Percentiles rank a stretch among this genome's conserved stretches.
Evolutionary conservation across 352 stramenopile genomes (phyloP).

Genomic region (Halophytophthora batemanensis): DNA sequence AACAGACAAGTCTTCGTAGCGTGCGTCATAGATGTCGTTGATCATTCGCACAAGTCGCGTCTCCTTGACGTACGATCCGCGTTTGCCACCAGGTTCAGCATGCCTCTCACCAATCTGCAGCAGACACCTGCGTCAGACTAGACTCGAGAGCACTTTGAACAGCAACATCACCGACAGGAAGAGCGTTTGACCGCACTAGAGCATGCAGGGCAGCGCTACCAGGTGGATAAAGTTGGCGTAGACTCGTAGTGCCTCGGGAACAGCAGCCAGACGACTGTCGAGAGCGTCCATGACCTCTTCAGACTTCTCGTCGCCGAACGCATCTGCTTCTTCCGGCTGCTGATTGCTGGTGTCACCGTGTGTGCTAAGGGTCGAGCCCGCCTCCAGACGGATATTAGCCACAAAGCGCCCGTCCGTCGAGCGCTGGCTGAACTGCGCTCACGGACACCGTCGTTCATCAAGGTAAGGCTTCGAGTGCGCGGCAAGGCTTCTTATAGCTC

Average conservation of each 20-base stretch:
- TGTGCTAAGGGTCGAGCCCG: background rate
- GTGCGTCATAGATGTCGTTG: slow-evolving; percentile 72
- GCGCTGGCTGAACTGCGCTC: slow-evolving; percentile 47
- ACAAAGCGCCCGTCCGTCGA: slow-evolving; percentile 49
- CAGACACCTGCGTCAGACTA: background rate
- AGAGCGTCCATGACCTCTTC: background rate
- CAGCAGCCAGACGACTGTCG: slow-evolving; percentile 14
- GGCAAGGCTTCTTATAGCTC: too few species aligned
- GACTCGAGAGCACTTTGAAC: background rate
- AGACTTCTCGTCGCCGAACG: background rate
- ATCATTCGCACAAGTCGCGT: slow-evolving; percentile 48
- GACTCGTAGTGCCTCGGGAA: slow-evolving; percentile 18
- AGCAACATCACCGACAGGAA: too few species aligned
- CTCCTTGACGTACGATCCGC: slow-evolving; percentile 38
- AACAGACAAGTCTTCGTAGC: slow-evolving; percentile 28
- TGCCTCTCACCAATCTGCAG: slow-evolving; percentile 18
- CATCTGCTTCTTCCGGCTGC: slow-evolving; percentile 4
- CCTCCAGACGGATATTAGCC: slow-evolving; percentile 48
- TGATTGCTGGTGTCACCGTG: slow-evolving; percentile 1
- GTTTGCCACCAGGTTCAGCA: background rate
- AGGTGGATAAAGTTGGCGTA: slow-evolving; percentile 39
- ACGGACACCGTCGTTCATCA: background rate
- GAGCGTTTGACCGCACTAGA: too few species aligned
- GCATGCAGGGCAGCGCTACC: slow-evolving; percentile 9
- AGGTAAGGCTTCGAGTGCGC: background rate